These are phyloP conservation scores for Taphrina pruni DNA, from an alignment of 1,139 yeast species.

Conservation along the genomic window DNA sequence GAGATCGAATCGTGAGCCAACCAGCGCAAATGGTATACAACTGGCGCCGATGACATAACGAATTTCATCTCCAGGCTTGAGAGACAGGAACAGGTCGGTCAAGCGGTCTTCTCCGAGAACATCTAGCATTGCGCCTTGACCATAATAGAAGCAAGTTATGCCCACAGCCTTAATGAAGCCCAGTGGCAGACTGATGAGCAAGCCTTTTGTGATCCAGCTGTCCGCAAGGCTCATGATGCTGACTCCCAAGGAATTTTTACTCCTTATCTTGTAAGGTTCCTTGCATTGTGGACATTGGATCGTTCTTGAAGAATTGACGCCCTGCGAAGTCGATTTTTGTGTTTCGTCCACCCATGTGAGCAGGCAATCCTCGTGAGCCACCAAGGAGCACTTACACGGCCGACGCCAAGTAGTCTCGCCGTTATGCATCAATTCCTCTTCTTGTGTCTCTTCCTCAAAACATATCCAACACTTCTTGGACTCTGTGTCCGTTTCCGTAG, in stretches of 20 bases:
- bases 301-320: constrained; percentile 41
- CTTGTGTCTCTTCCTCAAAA: constrained; percentile 38
- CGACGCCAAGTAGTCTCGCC: constrained; percentile 50
- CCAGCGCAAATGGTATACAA: constrained; percentile 35
- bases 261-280: constrained; percentile 30
- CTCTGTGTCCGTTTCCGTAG: background rate
- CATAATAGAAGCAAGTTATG: constrained; percentile 30
- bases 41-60: constrained; percentile 33
- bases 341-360: constrained; percentile 52
- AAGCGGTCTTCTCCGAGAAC: constrained; percentile 32
- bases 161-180: constrained; percentile 28
- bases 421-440: background rate
- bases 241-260: constrained; percentile 31
- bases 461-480: constrained; percentile 41
- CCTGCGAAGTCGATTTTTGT: constrained; percentile 31
- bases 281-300: constrained; percentile 42
- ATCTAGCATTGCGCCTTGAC: constrained; percentile 41
- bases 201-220: constrained; percentile 21
- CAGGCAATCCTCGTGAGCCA: constrained; percentile 56
- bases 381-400: constrained; percentile 56
- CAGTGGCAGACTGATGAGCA: constrained; percentile 28
- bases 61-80: constrained; percentile 26
- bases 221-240: constrained; percentile 32
- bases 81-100: constrained; percentile 18
- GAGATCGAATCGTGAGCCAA: constrained; percentile 35